phyloP scores from a whole-genome alignment of 148 eudicot species.

The Vaccinium macrocarpon region DNA sequence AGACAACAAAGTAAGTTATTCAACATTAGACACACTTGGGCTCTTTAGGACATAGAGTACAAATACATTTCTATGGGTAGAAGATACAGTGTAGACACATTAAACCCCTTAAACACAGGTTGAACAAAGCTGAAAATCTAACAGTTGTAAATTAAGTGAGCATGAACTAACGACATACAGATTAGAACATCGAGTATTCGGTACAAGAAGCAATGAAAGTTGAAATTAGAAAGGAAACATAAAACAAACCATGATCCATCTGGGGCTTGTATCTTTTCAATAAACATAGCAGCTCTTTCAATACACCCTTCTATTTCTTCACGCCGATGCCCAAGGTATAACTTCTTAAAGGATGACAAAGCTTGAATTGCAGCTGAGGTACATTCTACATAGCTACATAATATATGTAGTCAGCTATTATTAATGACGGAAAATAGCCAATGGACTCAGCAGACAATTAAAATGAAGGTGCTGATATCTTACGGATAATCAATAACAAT shows the following conservation, averaged over 20 bases:
- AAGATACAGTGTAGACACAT: background rate
- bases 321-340: conserved; percentile 80
- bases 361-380: conserved; percentile 97
- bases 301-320: conserved; percentile 75
- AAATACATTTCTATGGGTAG: background rate
- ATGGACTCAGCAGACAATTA: background rate
- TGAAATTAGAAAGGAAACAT: background rate
- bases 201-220: background rate
- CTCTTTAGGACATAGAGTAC: background rate
- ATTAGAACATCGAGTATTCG: background rate
- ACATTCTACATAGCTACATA: conserved; percentile 87
- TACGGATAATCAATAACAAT: conserved; percentile 99
- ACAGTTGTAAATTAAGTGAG: background rate
- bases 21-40: background rate
- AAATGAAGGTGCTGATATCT: conserved; percentile 35
- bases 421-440: background rate
- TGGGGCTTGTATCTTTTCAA: conserved; percentile 74
- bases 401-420: conserved; percentile 8
- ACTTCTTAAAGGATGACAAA: conserved; percentile 62
- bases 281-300: conserved; percentile 56
- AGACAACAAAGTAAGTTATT: conserved; percentile 9
- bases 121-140: conserved; percentile 12
- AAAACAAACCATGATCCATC: conserved; percentile 96
- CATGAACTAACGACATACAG: background rate
- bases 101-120: background rate